Base-by-base conservation (phyloP, 2,329 filamentous ascomycete species). In the Xylariaceae sp. region DNA sequence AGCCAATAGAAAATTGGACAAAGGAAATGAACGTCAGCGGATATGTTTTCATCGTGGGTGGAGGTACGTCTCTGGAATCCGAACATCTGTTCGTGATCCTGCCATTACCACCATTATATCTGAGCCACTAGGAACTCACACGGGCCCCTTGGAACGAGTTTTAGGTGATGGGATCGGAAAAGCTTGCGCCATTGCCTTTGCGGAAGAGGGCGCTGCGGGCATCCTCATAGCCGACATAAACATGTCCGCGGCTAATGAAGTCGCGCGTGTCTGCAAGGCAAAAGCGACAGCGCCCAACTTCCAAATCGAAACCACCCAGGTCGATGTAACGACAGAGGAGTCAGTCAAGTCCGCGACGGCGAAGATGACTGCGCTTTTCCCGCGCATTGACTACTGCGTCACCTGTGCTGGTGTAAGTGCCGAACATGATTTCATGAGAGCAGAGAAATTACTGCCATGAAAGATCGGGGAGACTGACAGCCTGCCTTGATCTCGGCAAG, bases 301-400 rank as follows among this genome's bases (percentile, higher is more conserved):
- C 43, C 37, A 31, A 3, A 47, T 30, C 37, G 2, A 47, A 1
- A 30, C 43, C 2, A 47, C 47, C 8, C 6, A 3, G 42, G 54
- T 56, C 39, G 54, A 56, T 47, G 47, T 51, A 2, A 27, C 19
- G 6, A 47, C 50, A 2, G 30, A 19, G 42, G 32, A 47, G 7
- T 61, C 60, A 0, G 62, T 64, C 1, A 30, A 60, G 2, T 35
- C 35, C 2, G 53, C 58, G 53, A 50, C 55, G 5, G 32, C 54
- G 2, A 40, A 57, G 7, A 54, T 54, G 2, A 35, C 47, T 3
- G 34, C 51, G 4, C n/a, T 50, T 4, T 63, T 62, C 47, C 58
- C 48, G 11, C 53, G 62, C 12, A 54, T 64, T 32, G 62, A 64
- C 47, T 62, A 63, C 34, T 61, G 56, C 30, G 40, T 64, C 8